Base-by-base conservation (phyloP, 768 basidiomycete species). In the Pulveroboletus sp. region DNA sequence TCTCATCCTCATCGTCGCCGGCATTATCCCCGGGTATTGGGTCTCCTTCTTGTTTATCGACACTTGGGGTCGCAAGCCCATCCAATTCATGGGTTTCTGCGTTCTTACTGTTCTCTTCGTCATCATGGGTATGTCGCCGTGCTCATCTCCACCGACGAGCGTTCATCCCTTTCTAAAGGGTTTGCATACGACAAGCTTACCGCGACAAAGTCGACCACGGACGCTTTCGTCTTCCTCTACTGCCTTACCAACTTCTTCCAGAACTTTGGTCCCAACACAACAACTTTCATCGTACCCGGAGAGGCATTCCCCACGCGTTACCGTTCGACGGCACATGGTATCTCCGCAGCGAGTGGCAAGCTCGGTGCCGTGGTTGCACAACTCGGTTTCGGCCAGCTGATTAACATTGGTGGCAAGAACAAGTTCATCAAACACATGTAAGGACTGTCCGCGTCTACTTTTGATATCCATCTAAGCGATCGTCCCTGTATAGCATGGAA, bases 171-270 rank as follows among this genome's bases (percentile, higher is more conserved):
- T 39, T 8, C 24, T 37, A 42, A 50, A 84, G 84, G 86, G 54
- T 89, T 88, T 64, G 83, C 70, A 14, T 89, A 78, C 55, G 74
- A 85, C 62, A 75, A 71, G 58, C 73, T 83, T 46, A 82, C 40
- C 43, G 73, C 75, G 28, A 76, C 74, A 2, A 4, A 56, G 3
- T 10, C 64, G 2, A 65, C 70, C 17, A 74, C 43, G 14, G 79
- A 80, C 32, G 87, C 75, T 2, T 91, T 93, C 65, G 82, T 89
- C 43, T 84, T 86, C 71, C 77, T 89, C 26, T 93, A 92, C 72
- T 88, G 88, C 64, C 72, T 93, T n/a, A 79, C 88, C 59, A 86
- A 88, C 65, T 90, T 90, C 73, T 89, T 91, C 84, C 85, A 89
- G 72, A 92, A 92, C 70, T 92, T 90, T 54, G 89, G 87, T 2